Conservation (phyloP, 176 grass and related monocot species). For the Typha latifolia region DNA sequence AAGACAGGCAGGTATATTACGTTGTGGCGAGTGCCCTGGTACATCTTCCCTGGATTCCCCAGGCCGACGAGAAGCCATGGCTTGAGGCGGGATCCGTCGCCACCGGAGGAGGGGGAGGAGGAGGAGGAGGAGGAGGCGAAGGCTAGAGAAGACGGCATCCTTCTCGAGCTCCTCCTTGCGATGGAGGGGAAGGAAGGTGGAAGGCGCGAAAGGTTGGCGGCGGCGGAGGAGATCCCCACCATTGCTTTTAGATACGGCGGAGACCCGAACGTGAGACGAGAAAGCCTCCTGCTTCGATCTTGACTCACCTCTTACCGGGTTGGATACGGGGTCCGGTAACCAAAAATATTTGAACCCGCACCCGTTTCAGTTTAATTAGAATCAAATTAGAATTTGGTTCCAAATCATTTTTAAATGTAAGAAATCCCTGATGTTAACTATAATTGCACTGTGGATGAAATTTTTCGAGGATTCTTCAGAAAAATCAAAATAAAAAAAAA, state of each 20-base stretch:
- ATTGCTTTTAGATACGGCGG: constrained; percentile 16
- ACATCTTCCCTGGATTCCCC: constrained; percentile 86
- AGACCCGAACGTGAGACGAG: too few relatives aligned
- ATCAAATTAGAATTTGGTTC: too few relatives aligned
- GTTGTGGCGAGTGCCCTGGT: constrained; percentile 83
- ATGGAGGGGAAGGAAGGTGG: constrained; percentile 8
- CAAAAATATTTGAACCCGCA: too few relatives aligned
- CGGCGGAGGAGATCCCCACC: constrained; percentile 26
- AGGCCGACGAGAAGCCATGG: constrained; percentile 88
- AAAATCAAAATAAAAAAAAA: too few relatives aligned
- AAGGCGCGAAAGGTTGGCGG: constrained; percentile 21
- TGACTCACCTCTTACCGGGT: neutral
- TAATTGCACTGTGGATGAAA: too few relatives aligned
- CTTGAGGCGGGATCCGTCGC: constrained; percentile 29
- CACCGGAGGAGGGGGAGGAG: constrained; percentile 14
- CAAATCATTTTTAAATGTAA: too few relatives aligned
- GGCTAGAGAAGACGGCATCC: constrained; percentile 25
- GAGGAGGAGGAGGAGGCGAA: constrained; percentile 16
- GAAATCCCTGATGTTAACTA: too few relatives aligned
- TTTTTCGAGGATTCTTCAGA: too few relatives aligned
- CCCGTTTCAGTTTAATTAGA: too few relatives aligned
- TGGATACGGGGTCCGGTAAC: too few relatives aligned
- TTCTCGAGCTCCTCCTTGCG: neutral
- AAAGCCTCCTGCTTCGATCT: neutral
- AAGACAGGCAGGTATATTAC: constrained; percentile 21